Conservation (phyloP, 805 yeast species). For the Candida schatavii region DNA sequence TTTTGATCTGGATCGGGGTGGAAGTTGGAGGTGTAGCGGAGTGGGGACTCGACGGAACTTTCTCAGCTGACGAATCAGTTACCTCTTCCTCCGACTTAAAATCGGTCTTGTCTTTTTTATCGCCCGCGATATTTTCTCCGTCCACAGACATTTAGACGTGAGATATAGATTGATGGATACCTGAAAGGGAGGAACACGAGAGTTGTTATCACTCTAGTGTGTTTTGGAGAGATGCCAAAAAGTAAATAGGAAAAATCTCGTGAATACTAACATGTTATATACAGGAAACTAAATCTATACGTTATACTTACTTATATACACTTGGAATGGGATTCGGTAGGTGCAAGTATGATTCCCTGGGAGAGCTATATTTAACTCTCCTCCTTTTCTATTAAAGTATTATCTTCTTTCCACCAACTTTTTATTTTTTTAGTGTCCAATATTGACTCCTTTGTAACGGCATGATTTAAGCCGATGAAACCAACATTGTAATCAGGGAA, state of each 20-base stretch:
- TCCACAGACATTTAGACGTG: conserved; percentile 3
- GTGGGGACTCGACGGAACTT: neutral
- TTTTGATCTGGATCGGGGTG: neutral
- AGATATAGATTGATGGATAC: no score
- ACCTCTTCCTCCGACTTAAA: neutral
- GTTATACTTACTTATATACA: no score
- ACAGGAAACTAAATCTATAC: no score
- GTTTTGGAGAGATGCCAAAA: no score
- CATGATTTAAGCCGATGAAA: conserved; percentile 28
- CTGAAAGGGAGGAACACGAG: no score
- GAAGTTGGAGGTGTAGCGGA: neutral
- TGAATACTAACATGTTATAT: no score
- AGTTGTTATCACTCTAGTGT: no score
- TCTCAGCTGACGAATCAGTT: neutral
- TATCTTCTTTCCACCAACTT: neutral
- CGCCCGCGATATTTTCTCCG: conserved; percentile 3
- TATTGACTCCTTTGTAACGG: neutral
- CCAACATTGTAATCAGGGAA: conserved; percentile 41
- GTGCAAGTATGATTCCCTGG: no score
- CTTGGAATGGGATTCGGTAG: no score
- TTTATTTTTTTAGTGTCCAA: neutral
- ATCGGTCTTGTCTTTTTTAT: neutral
- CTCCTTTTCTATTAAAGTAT: no score
- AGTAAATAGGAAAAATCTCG: no score
- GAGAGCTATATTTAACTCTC: no score